phyloP scores from a whole-genome alignment of 2,329 filamentous ascomycete genomes.

The Botryotinia calthae region DNA sequence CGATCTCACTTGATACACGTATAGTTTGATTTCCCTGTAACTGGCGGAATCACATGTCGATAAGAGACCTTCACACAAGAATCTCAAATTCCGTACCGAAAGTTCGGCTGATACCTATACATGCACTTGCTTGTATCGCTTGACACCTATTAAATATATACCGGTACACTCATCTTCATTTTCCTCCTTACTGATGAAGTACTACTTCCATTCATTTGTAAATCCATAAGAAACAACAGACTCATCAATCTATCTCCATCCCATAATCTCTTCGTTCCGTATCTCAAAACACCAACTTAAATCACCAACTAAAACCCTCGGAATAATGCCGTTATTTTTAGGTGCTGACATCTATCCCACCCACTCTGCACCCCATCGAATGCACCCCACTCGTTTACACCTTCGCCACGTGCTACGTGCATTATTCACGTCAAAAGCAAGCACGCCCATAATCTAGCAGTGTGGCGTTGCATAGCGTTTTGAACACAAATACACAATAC shows the following conservation, averaged over 20 bases:
- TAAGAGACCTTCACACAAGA: background rate
- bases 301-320: background rate
- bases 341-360: background rate
- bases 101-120: background rate
- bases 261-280: background rate
- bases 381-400: background rate
- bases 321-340: background rate
- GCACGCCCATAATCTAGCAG: background rate
- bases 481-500: background rate
- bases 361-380: background rate
- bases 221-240: background rate
- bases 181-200: background rate
- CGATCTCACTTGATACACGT: background rate
- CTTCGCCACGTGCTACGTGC: background rate
- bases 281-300: background rate
- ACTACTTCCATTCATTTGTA: background rate
- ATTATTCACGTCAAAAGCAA: background rate
- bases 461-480: background rate
- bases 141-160: background rate
- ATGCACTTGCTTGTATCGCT: background rate
- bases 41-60: background rate
- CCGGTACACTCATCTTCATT: background rate
- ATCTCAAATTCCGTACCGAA: background rate
- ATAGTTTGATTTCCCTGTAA: background rate
- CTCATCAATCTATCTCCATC: background rate